Evolutionary conservation across 2,329 filamentous ascomycete species (phyloP), one percentile per base, ranked within the genome.

Genomic region (Aspergillus fischeri): DNA sequence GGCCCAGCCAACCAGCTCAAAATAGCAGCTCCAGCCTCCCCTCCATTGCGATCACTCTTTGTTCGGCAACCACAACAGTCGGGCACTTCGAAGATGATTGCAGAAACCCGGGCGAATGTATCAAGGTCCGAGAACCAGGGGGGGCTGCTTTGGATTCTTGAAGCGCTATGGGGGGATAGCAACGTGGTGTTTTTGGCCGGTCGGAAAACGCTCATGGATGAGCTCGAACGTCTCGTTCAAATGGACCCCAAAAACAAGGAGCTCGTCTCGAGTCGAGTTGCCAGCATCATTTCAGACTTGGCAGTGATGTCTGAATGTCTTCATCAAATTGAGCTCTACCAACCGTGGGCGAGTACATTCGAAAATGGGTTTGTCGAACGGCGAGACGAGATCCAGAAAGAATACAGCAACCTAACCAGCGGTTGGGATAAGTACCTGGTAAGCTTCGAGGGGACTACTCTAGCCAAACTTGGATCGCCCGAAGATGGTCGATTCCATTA

Each of bases 271-370:
- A 45, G 71, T 0, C 68, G 61, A 14, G 60, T 80, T 0, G 71
- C 70, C 1, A 55, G 54, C 0, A 44, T 74, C 0, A 71, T 84
- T 7, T 74, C 76, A 2, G 75, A 81, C 17, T 65, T 83, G 0
- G 75, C 79, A 2, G 74, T 84, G 35, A 42, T 82, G 0, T 62
- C 71, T 1, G 68, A 83, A 57, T 79, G 78, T 51, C 28, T 76
- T 7, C 67, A 68, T 4, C 79, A 83, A 56, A 61, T 84, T 3
- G 65, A 79, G 1, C 56, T 76, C 0, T 83, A 77, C 59, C 77
- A 79, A 49, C 80, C 81, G 0, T 82, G 81, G 80, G 77, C 79
- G 3, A 67, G 65, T 32, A 69, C 61, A 0, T 81, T 79, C 49
- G 73, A 78, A 6, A 10, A 52, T 8, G 60, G 64, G 2, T 51